These are phyloP conservation scores for Mycosphaerella sp. DNA, from an alignment of 2,329 filamentous ascomycete genomes.

Conservation along the genomic window DNA sequence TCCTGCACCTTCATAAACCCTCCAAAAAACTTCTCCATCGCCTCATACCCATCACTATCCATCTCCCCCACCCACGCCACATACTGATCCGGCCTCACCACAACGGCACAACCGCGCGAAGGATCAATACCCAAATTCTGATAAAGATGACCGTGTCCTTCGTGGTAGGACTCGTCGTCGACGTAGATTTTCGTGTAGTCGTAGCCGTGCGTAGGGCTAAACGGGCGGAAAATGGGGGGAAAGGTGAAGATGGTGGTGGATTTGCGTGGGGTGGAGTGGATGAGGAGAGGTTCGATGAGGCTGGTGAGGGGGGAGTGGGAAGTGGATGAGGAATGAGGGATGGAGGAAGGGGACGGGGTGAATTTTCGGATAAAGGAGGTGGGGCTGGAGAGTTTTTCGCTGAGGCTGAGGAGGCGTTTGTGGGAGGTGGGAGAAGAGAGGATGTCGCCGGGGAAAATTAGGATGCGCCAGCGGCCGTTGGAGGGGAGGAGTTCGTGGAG, in stretches of 20 bases:
- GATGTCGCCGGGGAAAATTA: constrained; percentile 19
- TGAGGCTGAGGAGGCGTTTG: constrained; percentile 36
- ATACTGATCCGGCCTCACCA: constrained; percentile 60
- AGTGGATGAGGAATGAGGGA: too few species aligned
- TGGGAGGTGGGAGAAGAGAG: constrained; percentile 37
- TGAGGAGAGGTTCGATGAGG: constrained; percentile 53
- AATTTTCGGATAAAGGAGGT: constrained; percentile 10
- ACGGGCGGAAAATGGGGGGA: constrained; percentile 39
- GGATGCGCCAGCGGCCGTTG: constrained; percentile 20
- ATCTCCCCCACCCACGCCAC: constrained; percentile 43
- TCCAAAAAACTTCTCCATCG: constrained; percentile 7
- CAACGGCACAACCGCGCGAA: constrained; percentile 47
- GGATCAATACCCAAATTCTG: constrained; percentile 53
- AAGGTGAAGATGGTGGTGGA: constrained; percentile 41
- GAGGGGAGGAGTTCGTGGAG: constrained; percentile 15
- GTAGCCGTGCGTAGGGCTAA: constrained; percentile 29
- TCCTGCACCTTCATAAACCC: constrained; percentile 5
- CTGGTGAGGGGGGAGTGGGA: constrained; percentile 33
- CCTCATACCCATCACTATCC: constrained; percentile 22
- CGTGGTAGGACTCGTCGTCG: constrained; percentile 40
- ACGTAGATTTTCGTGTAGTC: constrained; percentile 36
- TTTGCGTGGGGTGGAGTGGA: constrained; percentile 50
- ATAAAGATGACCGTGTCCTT: constrained; percentile 42
- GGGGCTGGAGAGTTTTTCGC: background rate
- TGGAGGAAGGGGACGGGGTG: constrained; percentile 30